Percentiles rank a stretch among this genome's conserved stretches.
phyloP scores from a whole-genome alignment of 192 early-diverging fungal species.

The Coemansia sp. region DNA sequence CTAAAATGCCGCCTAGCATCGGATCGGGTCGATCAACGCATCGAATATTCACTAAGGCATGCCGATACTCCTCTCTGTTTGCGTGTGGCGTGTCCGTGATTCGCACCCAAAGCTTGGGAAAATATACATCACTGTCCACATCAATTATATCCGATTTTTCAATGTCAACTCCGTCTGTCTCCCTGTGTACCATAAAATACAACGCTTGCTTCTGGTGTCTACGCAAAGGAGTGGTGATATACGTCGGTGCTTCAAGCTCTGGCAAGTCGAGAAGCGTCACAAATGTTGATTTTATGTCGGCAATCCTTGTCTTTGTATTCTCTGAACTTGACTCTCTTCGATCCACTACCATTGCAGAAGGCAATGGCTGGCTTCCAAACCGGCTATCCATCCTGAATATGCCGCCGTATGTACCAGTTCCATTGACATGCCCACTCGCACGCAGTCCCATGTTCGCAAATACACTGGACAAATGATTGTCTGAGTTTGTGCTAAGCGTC shows the following conservation, averaged over 20 bases:
- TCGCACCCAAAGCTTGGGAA: constrained; percentile 44
- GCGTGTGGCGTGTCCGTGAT: background rate
- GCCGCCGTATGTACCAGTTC: background rate
- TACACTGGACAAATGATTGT: constrained; percentile 35
- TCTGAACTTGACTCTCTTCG: constrained; percentile 11
- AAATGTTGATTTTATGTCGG: constrained; percentile 52
- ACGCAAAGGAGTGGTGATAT: constrained; percentile 61
- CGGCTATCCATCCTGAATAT: constrained; percentile 6
- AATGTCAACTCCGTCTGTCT: constrained; percentile 64
- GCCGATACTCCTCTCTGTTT: constrained; percentile 21
- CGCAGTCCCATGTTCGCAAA: constrained; percentile 34
- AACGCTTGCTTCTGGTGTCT: constrained; percentile 85
- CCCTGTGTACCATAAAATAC: constrained; percentile 75
- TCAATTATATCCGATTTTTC: constrained; percentile 19
- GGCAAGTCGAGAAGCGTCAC: constrained; percentile 53
- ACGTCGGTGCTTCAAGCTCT: constrained; percentile 48
- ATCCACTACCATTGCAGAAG: constrained; percentile 26
- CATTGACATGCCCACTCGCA: constrained; percentile 1
- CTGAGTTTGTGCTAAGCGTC: constrained; percentile 26
- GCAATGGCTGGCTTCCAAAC: constrained; percentile 17
- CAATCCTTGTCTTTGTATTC: constrained; percentile 36
- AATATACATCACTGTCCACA: constrained; percentile 4
- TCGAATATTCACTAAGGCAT: constrained; percentile 35
- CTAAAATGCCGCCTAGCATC: constrained; percentile 45
- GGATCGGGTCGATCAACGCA: constrained; percentile 30